phyloP scores from a whole-genome alignment of 176 grass and related monocot species.

The Carex parvula region DNA sequence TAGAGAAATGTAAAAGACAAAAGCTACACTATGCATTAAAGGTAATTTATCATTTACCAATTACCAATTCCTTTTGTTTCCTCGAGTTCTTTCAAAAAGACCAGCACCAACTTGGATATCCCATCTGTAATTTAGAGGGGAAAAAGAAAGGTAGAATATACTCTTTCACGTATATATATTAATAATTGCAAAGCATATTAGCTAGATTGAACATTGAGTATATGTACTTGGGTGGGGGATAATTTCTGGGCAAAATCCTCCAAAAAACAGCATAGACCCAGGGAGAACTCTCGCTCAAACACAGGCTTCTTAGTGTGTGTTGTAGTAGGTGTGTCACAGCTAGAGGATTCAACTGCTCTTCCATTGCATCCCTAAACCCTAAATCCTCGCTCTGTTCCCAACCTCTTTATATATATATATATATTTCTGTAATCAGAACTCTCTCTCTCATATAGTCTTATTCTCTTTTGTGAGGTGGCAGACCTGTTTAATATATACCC shows the following conservation, averaged over 20 bases:
- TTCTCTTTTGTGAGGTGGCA: not conserved
- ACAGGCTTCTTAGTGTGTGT: conserved; percentile 66
- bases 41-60: not conserved
- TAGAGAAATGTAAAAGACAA: conserved; percentile 20
- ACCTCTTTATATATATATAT: conserved; percentile 8
- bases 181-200: not conserved
- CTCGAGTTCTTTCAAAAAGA: conserved; percentile 62
- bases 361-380: conserved; percentile 38
- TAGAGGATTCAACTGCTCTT: conserved; percentile 60
- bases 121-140: conserved; percentile 47
- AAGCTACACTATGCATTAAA: not conserved
- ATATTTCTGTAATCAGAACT: not conserved
- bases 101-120: conserved; percentile 63
- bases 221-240: conserved; percentile 75
- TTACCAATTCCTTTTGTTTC: conserved; percentile 94
- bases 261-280: conserved; percentile 84
- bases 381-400: not conserved
- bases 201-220: not conserved
- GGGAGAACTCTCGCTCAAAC: conserved; percentile 45
- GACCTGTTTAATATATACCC: not conserved
- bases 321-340: conserved; percentile 63
- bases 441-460: not conserved
- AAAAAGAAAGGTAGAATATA: conserved; percentile 2
- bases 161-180: not conserved
- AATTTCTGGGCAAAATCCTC: conserved; percentile 74